Evolutionary conservation across 2,329 filamentous ascomycete genomes (phyloP), one percentile per base, ranked within the genome.

Genomic region (Akanthomyces uredinophilus): DNA sequence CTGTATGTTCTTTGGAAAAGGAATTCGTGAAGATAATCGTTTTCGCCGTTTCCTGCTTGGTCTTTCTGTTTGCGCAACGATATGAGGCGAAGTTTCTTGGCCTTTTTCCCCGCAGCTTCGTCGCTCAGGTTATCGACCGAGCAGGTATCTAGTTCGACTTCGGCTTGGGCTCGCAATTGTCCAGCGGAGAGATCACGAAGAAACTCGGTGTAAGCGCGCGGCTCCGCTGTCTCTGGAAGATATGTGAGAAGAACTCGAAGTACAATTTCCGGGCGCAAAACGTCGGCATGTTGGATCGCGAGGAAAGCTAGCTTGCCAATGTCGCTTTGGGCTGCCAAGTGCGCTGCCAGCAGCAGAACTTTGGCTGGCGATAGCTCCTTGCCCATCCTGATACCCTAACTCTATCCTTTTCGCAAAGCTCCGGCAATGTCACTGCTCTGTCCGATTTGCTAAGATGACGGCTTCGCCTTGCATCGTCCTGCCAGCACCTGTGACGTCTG

Each of bases 231-330:
- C 73, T 94, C 90, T 29, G 92, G 91, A 1, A 96, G 80, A 70
- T 88, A 91, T 22, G 88, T 91, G 51, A 96, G 81, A 24, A 96
- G 76, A 59, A 95, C 86, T 50, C 88, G 86, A 63, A 95, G 79
- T 27, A 91, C 71, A 16, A 92, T 77, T 62, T 89, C 85, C 50
- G 83, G 81, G 32, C 82, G 79, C 60, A 95, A 78, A 43, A 87
- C 80, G 60, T 82, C 77, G 59, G 76, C 74, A 67, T 89, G 78
- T 44, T 79, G 77, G 24, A 82, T 78, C 58, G 85, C 81, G 65
- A 95, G 78, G 59, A 78, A 79, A 62, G 83, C 80, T 64, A 95
- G 77, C 66, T 82, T 81, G 67, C 81, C 73, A 68, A 92, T 78
- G 71, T 93, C 84, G 70, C 85, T 81, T 68, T 84, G 83, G 64